Evolutionary conservation across 352 stramenopile genomes (phyloP).

Genomic region (Phytophthora tentaculata): DNA sequence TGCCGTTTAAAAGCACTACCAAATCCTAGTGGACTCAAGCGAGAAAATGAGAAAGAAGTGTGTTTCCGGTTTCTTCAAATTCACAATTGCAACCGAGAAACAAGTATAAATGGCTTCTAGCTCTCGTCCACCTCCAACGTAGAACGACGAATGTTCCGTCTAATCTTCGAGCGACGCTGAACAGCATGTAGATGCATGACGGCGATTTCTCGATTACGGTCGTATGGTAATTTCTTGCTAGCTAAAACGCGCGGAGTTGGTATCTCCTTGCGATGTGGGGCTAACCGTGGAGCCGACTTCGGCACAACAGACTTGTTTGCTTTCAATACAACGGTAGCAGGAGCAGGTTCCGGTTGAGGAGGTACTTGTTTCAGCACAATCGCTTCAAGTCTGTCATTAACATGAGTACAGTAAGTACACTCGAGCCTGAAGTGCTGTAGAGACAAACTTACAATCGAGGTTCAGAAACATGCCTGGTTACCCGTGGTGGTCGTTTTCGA

Average conservation of each 20-base stretch:
- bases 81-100: neutral
- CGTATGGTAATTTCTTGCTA: conserved; percentile 34
- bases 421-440: too few species aligned
- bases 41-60: neutral
- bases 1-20: conserved; percentile 33
- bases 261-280: conserved; percentile 23
- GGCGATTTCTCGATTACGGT: conserved; percentile 76
- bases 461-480: conserved; percentile 46
- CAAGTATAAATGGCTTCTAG: conserved; percentile 7
- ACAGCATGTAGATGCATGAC: conserved; percentile 61
- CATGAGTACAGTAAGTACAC: too few species aligned
- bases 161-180: conserved; percentile 55
- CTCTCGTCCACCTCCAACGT: conserved; percentile 42
- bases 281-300: conserved; percentile 16
- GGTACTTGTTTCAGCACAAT: conserved; percentile 15
- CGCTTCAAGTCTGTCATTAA: conserved; percentile 19
- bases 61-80: neutral
- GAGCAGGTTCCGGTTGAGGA: conserved; percentile 6
- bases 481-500: conserved; percentile 21
- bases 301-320: neutral
- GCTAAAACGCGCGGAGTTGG: conserved; percentile 17
- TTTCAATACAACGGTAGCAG: conserved; percentile 7
- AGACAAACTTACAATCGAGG: conserved; percentile 37
- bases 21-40: too few species aligned
- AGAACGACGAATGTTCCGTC: conserved; percentile 35